Percentiles rank a stretch among this genome's conserved stretches.
Conservation (phyloP, 2,329 filamentous ascomycete species). For the Lachnellula occidentalis region DNA sequence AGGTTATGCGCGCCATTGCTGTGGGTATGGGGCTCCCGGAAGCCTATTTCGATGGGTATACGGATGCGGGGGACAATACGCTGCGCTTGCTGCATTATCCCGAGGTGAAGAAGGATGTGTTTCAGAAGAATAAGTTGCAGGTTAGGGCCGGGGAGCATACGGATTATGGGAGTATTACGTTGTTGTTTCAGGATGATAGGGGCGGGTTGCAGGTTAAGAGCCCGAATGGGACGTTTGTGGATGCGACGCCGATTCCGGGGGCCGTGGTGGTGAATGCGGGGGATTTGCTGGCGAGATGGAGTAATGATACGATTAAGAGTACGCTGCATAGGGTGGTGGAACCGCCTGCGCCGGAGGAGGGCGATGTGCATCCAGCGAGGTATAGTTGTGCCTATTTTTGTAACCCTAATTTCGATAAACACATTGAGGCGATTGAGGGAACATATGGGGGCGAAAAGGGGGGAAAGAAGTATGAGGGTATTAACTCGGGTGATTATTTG, state of each 20-base stretch:
- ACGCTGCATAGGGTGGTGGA: slow-evolving; percentile 88
- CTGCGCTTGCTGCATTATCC: slow-evolving; percentile 57
- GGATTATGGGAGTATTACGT: slow-evolving; percentile 47
- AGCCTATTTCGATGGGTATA: slow-evolving; percentile 70
- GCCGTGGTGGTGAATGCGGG: slow-evolving; percentile 88
- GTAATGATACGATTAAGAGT: slow-evolving; percentile 85
- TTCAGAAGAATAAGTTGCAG: slow-evolving; percentile 46
- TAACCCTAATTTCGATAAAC: slow-evolving; percentile 59
- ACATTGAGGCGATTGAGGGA: slow-evolving; percentile 61
- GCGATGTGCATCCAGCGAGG: slow-evolving; percentile 59
- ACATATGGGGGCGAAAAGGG: slow-evolving; percentile 51
- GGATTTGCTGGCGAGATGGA: slow-evolving; percentile 81
- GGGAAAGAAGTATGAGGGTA: slow-evolving; percentile 72
- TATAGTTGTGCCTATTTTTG: slow-evolving; percentile 87
- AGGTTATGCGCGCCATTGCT: slow-evolving; percentile 80
- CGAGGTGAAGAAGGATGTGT: slow-evolving; percentile 38
- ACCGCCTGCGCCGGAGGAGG: slow-evolving; percentile 56
- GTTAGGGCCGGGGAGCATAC: slow-evolving; percentile 48
- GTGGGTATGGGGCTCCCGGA: slow-evolving; percentile 70
- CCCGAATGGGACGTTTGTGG: slow-evolving; percentile 71
- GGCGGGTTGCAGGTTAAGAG: slow-evolving; percentile 53
- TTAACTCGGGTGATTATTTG: slow-evolving; percentile 78
- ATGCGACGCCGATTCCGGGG: slow-evolving; percentile 74
- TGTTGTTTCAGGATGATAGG: slow-evolving; percentile 49
- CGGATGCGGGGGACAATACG: slow-evolving; percentile 59